Conservation (phyloP, 2,329 filamentous ascomycete genomes). For the Tolypocladium nubicola region DNA sequence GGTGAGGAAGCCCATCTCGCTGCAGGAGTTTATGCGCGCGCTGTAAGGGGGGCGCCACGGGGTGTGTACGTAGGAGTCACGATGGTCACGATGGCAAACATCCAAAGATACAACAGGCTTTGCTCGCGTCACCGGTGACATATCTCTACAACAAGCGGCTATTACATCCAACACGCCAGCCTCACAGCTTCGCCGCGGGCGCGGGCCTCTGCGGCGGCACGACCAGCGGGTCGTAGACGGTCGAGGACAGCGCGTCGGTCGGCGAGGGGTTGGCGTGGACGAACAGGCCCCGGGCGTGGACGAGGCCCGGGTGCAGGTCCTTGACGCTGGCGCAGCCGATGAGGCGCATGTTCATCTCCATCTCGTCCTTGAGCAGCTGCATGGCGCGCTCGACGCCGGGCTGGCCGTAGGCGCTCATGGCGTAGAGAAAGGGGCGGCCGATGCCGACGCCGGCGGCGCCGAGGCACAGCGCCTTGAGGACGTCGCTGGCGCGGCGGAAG, state of each 20-base stretch:
- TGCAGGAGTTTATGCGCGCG: slow-evolving; percentile 66
- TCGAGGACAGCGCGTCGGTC: slow-evolving; percentile 33
- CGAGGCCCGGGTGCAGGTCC: slow-evolving; percentile 68
- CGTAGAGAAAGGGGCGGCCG: slow-evolving; percentile 87
- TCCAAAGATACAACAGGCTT: neutral
- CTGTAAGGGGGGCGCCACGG: slow-evolving; percentile 27
- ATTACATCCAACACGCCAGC: neutral
- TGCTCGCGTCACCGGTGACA: neutral
- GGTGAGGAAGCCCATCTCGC: slow-evolving; percentile 74
- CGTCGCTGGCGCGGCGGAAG: slow-evolving; percentile 80
- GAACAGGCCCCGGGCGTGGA: slow-evolving; percentile 65
- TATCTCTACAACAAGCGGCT: neutral
- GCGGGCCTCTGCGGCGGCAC: slow-evolving; percentile 40
- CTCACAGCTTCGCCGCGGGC: slow-evolving; percentile 40
- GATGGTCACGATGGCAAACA: too few relatives aligned
- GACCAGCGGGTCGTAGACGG: slow-evolving; percentile 43
- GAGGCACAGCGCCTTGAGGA: slow-evolving; percentile 88
- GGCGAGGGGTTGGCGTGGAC: slow-evolving; percentile 39
- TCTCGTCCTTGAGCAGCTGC: slow-evolving; percentile 86
- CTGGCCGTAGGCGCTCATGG: slow-evolving; percentile 87
- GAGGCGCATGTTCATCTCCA: slow-evolving; percentile 98
- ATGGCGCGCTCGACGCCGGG: slow-evolving; percentile 85
- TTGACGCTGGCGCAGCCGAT: slow-evolving; percentile 69
- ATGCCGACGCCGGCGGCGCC: slow-evolving; percentile 91
- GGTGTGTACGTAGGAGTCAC: neutral